Percentiles rank a stretch among this genome's conserved stretches.
Conservation (phyloP, 768 basidiomycete genomes). For the Mycena indigotica region DNA sequence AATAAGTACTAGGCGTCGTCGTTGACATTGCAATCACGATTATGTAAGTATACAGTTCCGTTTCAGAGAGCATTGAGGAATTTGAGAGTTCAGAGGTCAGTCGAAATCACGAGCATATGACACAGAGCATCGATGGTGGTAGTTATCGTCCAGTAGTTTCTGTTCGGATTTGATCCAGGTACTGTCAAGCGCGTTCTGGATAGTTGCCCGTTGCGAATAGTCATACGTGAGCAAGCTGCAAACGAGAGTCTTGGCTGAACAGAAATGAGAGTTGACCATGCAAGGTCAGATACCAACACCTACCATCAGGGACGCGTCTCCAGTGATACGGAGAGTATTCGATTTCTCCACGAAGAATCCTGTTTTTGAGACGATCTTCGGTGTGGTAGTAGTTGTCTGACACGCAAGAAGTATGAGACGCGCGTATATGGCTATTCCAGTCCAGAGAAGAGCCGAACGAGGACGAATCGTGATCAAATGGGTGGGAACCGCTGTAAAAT, state of each 20-base stretch:
- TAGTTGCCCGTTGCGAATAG: conserved; percentile 60
- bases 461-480: conserved; percentile 64
- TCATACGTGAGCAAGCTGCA: conserved; percentile 62
- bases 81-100: neutral
- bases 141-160: conserved; percentile 60
- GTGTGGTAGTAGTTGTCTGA: conserved; percentile 49
- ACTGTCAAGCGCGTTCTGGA: conserved; percentile 59
- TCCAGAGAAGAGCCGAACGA: conserved; percentile 35
- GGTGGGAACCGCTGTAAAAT: conserved; percentile 64
- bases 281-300: conserved; percentile 18
- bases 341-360: conserved; percentile 65
- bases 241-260: conserved; percentile 61
- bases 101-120: neutral
- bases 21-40: no score
- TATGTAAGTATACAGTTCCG: no score
- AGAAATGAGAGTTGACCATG: conserved; percentile 2
- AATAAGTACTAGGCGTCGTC: no score
- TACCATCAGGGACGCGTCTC: conserved; percentile 62
- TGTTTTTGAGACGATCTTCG: conserved; percentile 65
- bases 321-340: conserved; percentile 60
- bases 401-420: conserved; percentile 39
- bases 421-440: conserved; percentile 39
- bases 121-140: conserved; percentile 45
- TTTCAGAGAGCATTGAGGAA: neutral
- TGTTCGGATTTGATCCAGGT: conserved; percentile 70